Percentiles rank a stretch among this genome's conserved stretches.
Evolutionary conservation across 306 rosid species (phyloP).

Genomic region (Coriaria nepalensis): DNA sequence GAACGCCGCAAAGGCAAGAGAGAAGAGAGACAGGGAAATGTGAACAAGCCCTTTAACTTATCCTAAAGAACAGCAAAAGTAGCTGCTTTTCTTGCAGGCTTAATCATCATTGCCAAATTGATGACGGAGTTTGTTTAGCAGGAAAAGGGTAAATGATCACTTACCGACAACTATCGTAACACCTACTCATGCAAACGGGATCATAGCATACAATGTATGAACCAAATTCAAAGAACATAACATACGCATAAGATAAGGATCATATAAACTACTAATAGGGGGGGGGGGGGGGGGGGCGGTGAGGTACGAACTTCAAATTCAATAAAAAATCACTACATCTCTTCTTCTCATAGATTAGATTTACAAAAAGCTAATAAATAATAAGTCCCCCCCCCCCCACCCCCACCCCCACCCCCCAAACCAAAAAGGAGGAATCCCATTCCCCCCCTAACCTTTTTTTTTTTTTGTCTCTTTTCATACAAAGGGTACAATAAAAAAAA

Average conservation of each 20-base stretch:
- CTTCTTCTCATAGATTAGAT: slow-evolving; percentile 12
- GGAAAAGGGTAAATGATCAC: slow-evolving; percentile 3
- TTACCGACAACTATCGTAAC: not conserved
- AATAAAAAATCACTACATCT: slow-evolving; percentile 33
- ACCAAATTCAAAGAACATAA: too few relatives aligned
- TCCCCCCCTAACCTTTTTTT: slow-evolving; percentile 18
- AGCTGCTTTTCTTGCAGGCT: too few relatives aligned
- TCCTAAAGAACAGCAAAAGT: too few relatives aligned
- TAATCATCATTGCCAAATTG: slow-evolving; percentile 22
- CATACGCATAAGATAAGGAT: too few relatives aligned
- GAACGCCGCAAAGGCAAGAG: slow-evolving; percentile 1
- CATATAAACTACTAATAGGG: not conserved
- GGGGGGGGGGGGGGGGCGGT: not conserved
- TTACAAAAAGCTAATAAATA: slow-evolving; percentile 37
- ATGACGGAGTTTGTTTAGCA: slow-evolving; percentile 44
- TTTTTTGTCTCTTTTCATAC: too few relatives aligned
- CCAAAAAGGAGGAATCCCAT: slow-evolving; percentile 44
- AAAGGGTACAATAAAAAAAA: slow-evolving; percentile 1
- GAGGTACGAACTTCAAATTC: slow-evolving; percentile 8
- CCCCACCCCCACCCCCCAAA: too few relatives aligned
- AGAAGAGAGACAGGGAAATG: slow-evolving; percentile 10
- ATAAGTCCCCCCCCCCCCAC: too few relatives aligned
- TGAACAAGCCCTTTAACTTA: slow-evolving; percentile 38
- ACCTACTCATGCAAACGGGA: not conserved
- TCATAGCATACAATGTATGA: too few relatives aligned